Conservation (phyloP, 441 rosid species). For the Aquilaria agallochum region DNA sequence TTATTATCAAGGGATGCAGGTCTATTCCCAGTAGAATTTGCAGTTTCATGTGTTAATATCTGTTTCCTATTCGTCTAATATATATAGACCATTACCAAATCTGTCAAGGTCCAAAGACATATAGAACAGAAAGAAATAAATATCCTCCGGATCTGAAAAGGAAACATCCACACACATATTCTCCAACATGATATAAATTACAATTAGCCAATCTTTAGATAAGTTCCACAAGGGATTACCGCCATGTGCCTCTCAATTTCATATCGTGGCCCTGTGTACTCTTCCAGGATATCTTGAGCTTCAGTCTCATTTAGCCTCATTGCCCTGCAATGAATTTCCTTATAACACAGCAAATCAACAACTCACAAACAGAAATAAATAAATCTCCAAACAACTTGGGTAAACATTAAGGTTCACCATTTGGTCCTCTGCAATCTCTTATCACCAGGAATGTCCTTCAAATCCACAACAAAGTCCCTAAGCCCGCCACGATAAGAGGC, state of each 20-base stretch:
- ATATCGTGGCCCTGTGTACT: conserved; percentile 64
- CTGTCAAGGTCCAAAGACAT: too few relatives aligned
- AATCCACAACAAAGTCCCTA: conserved; percentile 67
- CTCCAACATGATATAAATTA: too few relatives aligned
- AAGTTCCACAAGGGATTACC: conserved; percentile 44
- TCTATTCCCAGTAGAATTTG: too few relatives aligned
- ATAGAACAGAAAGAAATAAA: too few relatives aligned
- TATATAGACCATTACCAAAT: too few relatives aligned
- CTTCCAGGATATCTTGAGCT: conserved; percentile 59
- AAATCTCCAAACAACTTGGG: conserved; percentile 14
- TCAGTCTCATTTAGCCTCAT: conserved; percentile 63
- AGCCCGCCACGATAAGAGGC: conserved; percentile 20
- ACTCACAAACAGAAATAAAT: conserved; percentile 7
- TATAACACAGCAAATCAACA: conserved; percentile 12
- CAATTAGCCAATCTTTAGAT: conserved; percentile 18
- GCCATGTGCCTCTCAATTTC: conserved; percentile 69
- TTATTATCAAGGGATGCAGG: too few relatives aligned
- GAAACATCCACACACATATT: too few relatives aligned
- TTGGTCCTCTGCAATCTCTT: conserved; percentile 83
- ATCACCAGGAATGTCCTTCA: conserved; percentile 84
- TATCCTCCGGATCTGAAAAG: too few relatives aligned
- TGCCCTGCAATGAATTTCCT: conserved; percentile 44
- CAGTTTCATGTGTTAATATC: too few relatives aligned
- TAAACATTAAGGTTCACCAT: conserved; percentile 45
- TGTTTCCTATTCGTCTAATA: too few relatives aligned